Base-by-base conservation (phyloP, 2,329 filamentous ascomycete genomes). In the Seiridium unicorne region DNA sequence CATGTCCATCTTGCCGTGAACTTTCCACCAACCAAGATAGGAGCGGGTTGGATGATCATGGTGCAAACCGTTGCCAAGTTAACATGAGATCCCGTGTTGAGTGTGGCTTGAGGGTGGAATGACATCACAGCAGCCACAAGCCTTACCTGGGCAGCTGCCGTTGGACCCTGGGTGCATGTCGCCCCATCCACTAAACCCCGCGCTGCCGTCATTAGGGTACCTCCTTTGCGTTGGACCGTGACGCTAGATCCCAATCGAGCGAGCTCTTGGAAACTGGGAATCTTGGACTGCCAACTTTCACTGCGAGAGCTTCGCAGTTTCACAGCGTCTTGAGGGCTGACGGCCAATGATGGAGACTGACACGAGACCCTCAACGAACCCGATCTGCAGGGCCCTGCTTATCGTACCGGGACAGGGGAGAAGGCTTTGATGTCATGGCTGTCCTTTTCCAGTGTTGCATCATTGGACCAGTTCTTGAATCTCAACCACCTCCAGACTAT, bases 391-490 rank as follows among this genome's bases (percentile, higher is more conserved):
- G 49, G 55, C 54, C 44, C 57, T 60, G 54, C 57, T 44, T 55
- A 58, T 42, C 40, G 48, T 40, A 2, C 13, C 36, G 5, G 26
- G 49, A 18, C 31, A 36, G 47, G 47, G 47, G 0, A n/a, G 10
- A 10, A 9, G 36, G 36, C 35, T 32, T 59, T 59, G 60, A 62
- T 62, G 60, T 60, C 60, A 62, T 62, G 57, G 57, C 40, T 54
- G 10, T 32, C 35, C 26, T 54, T 44, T 34, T 44, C 49, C 57
- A 31, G 7, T 35, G 48, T 59, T 59, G 47, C 55, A 48, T 61
- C 42, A 58, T n/a, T 26, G n/a, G 2, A 8, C 36, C 51, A n/a
- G n/a, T 48, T 10, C n/a, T 38, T 34, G 47, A 31, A 44, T 49
- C 38, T 5, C 11, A 48, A 10, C 38, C 18, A 34, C 44, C 38